A percentile compares a stretch with the other conserved stretches of the same genome.
phyloP scores from a whole-genome alignment of 1,284 basidiomycete genomes.

The Ustilago trichophora region DNA sequence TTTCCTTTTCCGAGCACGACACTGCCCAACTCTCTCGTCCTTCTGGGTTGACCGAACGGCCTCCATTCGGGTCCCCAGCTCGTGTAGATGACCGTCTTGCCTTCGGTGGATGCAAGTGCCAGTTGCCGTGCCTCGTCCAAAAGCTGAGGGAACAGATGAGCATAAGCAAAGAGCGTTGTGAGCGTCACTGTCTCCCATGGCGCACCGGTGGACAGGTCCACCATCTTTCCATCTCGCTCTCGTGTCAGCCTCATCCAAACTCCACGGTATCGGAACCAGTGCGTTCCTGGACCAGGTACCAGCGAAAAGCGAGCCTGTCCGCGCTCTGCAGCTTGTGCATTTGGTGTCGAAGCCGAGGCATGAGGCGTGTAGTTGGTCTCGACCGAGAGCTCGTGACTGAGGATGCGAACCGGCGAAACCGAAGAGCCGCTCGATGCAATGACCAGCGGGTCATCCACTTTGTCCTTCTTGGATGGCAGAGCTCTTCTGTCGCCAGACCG shows the following conservation, averaged over 20 bases:
- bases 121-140: conserved; percentile 87
- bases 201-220: conserved; percentile 87
- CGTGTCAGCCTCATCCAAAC: conserved; percentile 94
- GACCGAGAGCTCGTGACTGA: conserved; percentile 85
- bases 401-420: conserved; percentile 67
- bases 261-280: conserved; percentile 87
- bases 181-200: conserved; percentile 98
- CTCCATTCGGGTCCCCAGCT: conserved; percentile 97
- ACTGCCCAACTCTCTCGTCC: conserved; percentile 85
- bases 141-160: conserved; percentile 80
- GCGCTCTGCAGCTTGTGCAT: conserved; percentile 43
- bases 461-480: not conserved
- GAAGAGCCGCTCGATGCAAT: conserved; percentile 63
- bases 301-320: conserved; percentile 77
- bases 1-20: conserved; percentile 86
- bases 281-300: conserved; percentile 92
- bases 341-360: conserved; percentile 32
- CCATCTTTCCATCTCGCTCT: conserved; percentile 78
- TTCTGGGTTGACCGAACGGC: conserved; percentile 90
- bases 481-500: conserved; percentile 11
- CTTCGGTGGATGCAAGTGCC: conserved; percentile 85
- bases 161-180: conserved; percentile 87
- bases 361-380: conserved; percentile 73
- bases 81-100: conserved; percentile 94
- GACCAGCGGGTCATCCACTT: conserved; percentile 64